These are phyloP conservation scores for Neonectria ditissima DNA, from an alignment of 2,329 filamentous ascomycete genomes.

Conservation along the genomic window DNA sequence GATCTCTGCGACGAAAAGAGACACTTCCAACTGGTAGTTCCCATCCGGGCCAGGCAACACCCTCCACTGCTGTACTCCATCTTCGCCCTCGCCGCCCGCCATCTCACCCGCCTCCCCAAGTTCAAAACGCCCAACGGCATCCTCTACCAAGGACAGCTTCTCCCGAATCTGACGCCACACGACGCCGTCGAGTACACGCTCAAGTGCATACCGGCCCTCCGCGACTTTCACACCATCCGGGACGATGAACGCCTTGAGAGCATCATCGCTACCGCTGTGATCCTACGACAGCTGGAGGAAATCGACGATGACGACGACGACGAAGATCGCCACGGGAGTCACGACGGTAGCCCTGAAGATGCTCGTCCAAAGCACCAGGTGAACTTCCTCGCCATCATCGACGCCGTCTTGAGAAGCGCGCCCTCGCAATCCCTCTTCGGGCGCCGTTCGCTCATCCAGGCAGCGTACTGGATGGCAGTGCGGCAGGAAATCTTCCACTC, in stretches of 20 bases:
- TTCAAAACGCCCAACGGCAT: constrained; percentile 53
- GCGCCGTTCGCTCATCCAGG: constrained; percentile 52
- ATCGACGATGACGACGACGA: constrained; percentile 55
- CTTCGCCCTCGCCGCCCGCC: constrained; percentile 55
- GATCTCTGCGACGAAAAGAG: constrained; percentile 55
- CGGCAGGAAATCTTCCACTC: constrained; percentile 57
- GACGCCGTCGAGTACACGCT: constrained; percentile 56
- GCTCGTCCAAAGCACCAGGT: constrained; percentile 42
- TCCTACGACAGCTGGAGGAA: constrained; percentile 55
- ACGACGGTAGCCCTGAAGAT: background rate
- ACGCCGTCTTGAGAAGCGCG: constrained; percentile 53
- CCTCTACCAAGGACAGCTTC: constrained; percentile 53
- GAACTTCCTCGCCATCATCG: constrained; percentile 56
- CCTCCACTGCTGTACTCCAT: constrained; percentile 55
- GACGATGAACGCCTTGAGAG: constrained; percentile 56
- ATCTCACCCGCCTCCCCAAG: constrained; percentile 53
- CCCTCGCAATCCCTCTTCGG: constrained; percentile 53
- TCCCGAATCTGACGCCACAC: constrained; percentile 51
- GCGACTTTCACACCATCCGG: constrained; percentile 51
- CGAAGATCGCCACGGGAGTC: background rate
- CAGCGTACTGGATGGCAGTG: constrained; percentile 57
- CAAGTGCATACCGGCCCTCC: constrained; percentile 54
- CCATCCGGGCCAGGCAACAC: constrained; percentile 50
- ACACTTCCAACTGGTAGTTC: constrained; percentile 55
- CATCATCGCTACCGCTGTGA: constrained; percentile 55